Evolutionary conservation across 768 basidiomycete species (phyloP).

Genomic region (Lactarius pseudohatsudake): DNA sequence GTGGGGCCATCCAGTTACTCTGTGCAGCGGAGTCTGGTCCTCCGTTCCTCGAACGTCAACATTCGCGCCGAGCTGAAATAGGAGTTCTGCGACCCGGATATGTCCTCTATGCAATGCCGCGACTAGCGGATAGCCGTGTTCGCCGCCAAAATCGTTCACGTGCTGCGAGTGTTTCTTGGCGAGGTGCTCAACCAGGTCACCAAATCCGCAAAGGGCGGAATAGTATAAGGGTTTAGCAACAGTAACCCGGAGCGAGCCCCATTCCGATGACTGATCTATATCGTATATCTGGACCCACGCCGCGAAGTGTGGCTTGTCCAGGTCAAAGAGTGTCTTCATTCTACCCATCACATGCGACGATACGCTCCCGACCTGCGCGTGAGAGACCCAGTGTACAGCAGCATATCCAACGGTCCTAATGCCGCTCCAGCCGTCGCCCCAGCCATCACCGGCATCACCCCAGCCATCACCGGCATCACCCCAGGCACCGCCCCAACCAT

Average conservation of each 20-base stretch:
- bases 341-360: background rate
- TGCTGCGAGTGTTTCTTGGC: background rate
- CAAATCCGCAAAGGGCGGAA: background rate
- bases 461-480: no score
- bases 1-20: fast-evolving
- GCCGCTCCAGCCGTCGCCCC: no score
- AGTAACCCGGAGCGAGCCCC: fast-evolving
- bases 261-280: background rate
- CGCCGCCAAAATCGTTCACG: background rate
- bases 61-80: background rate
- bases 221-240: background rate
- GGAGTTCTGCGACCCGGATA: background rate
- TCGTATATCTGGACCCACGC: background rate
- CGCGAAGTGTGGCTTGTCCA: background rate
- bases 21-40: background rate
- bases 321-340: background rate
- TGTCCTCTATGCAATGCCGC: background rate
- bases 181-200: background rate
- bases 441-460: no score
- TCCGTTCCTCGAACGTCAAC: background rate
- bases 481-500: no score
- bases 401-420: background rate
- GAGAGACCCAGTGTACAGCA: background rate
- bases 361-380: background rate
- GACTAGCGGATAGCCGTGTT: background rate